phyloP scores from a whole-genome alignment of 768 basidiomycete genomes.

The Lentinula edodes region DNA sequence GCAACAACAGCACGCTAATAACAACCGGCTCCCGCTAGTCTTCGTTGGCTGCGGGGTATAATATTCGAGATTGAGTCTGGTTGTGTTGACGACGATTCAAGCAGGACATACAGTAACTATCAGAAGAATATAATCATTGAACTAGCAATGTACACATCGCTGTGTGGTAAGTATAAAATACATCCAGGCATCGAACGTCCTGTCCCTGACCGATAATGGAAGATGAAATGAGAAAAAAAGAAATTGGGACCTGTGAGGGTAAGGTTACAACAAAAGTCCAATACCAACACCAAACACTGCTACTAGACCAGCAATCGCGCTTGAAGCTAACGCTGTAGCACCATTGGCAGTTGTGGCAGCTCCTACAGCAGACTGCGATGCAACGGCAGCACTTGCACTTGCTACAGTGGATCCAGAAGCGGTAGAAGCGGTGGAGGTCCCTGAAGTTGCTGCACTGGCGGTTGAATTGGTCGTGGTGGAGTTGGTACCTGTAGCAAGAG shows the following conservation, averaged over 20 bases:
- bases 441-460: slow-evolving; percentile 7
- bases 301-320: not conserved
- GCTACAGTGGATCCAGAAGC: not conserved
- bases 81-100: too few relatives aligned
- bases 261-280: not conserved
- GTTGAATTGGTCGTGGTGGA: slow-evolving; percentile 12
- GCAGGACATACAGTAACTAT: not conserved
- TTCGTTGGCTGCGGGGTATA: not conserved
- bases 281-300: not conserved
- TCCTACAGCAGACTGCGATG: not conserved
- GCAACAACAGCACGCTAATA: too few relatives aligned
- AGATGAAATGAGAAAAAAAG: not conserved
- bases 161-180: not conserved
- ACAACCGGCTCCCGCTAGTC: too few relatives aligned
- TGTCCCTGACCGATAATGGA: not conserved
- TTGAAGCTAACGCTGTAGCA: not conserved
- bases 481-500: slow-evolving; percentile 17
- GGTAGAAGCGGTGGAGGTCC: slow-evolving; percentile 6
- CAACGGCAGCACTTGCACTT: not conserved
- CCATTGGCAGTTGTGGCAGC: not conserved
- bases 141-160: not conserved
- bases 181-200: not conserved
- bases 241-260: not conserved
- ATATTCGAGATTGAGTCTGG: too few relatives aligned
- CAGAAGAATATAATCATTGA: not conserved